Conservation (phyloP, 768 basidiomycete genomes). For the Mycena metata region DNA sequence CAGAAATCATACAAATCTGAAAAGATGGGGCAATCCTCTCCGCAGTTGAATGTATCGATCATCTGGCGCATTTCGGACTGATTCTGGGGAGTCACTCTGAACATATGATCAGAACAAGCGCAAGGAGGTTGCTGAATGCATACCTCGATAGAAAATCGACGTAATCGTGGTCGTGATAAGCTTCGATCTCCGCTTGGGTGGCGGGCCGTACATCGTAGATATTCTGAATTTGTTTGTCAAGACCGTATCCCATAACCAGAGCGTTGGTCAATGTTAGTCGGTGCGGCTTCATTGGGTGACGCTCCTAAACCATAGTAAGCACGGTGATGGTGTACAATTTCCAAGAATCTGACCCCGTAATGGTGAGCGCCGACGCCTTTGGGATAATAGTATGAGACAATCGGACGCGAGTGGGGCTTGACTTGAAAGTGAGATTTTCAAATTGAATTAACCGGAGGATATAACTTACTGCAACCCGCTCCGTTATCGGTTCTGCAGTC, state of each 20-base stretch:
- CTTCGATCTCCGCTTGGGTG: constrained; percentile 89
- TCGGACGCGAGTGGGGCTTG: constrained; percentile 85
- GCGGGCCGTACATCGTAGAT: constrained; percentile 92
- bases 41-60: constrained; percentile 92
- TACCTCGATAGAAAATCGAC: constrained; percentile 95
- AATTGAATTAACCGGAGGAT: constrained; percentile 5
- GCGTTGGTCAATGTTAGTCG: constrained; percentile 96
- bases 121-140: constrained; percentile 38
- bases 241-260: constrained; percentile 94
- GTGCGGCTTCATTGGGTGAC: constrained; percentile 99
- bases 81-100: constrained; percentile 79
- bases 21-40: constrained; percentile 98
- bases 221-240: constrained; percentile 94
- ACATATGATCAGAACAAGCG: constrained; percentile 1
- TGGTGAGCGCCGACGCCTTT: constrained; percentile 95
- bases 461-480: constrained; percentile 76
- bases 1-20: constrained; percentile 96
- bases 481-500: constrained; percentile 83
- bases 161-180: constrained; percentile 96
- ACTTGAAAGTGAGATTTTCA: constrained; percentile 13
- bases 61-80: constrained; percentile 80
- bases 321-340: neutral
- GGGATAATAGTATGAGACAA: constrained; percentile 97
- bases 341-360: constrained; percentile 80
- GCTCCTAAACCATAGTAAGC: constrained; percentile 70